Evolutionary conservation across 257 asterid genomes (phyloP).

Genomic region (Solanum gandarillasii): DNA sequence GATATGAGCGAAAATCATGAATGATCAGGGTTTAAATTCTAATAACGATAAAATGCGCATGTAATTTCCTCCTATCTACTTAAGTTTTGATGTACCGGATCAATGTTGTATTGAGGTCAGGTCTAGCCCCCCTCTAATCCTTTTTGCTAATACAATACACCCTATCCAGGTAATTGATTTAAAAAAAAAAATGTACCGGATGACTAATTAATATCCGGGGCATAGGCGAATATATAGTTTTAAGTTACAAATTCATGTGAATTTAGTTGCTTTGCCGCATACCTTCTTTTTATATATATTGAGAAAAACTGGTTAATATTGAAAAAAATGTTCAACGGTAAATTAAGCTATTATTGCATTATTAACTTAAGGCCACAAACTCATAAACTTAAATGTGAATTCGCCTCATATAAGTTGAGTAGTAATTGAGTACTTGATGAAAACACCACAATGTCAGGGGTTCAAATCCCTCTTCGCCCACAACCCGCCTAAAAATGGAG

Average conservation of each 20-base stretch:
- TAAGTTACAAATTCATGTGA: background rate
- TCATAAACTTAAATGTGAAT: background rate
- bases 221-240: background rate
- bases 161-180: too few relatives aligned
- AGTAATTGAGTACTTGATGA: too few relatives aligned
- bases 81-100: background rate
- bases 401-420: background rate
- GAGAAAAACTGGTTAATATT: background rate
- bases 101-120: too few relatives aligned
- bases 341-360: background rate
- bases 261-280: background rate
- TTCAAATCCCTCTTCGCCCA: background rate
- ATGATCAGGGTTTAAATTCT: too few relatives aligned
- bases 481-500: background rate
- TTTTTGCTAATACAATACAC: too few relatives aligned
- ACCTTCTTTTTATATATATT: too few relatives aligned
- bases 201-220: background rate
- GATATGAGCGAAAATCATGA: background rate
- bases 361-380: background rate
- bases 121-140: too few relatives aligned
- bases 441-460: background rate
- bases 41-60: background rate
- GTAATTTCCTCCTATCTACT: background rate
- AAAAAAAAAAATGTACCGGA: background rate
- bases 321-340: background rate